Evolutionary conservation across 441 rosid species (phyloP).

Genomic region (Hura crepitans): DNA sequence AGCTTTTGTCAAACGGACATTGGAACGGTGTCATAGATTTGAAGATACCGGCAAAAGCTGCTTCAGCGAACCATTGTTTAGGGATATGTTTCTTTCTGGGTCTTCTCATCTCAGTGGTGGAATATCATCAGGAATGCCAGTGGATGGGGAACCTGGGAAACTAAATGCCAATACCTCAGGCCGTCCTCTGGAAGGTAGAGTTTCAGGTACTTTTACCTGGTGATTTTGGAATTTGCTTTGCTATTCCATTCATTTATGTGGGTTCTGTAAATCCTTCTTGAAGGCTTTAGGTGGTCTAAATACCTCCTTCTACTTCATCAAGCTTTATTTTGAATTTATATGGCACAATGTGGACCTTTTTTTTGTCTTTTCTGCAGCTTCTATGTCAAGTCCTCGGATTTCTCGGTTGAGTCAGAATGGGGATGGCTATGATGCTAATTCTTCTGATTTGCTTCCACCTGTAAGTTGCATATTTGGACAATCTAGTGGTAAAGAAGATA

Average conservation of each 20-base stretch:
- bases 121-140: conserved; percentile 34
- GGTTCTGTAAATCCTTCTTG: conserved; percentile 8
- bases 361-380: conserved; percentile 48
- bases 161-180: conserved; percentile 26
- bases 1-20: conserved; percentile 68
- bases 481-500: conserved; percentile 50
- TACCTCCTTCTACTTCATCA: conserved; percentile 1
- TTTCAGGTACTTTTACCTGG: conserved; percentile 35
- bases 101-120: conserved; percentile 36
- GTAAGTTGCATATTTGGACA: conserved; percentile 44
- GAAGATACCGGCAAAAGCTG: conserved; percentile 87
- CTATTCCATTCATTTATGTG: background rate
- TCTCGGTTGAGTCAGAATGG: conserved; percentile 43
- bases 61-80: conserved; percentile 69
- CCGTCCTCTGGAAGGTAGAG: conserved; percentile 36
- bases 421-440: conserved; percentile 42
- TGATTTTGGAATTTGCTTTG: conserved; percentile 16
- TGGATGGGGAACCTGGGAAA: conserved; percentile 52
- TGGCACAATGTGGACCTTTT: conserved; percentile 17
- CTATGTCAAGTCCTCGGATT: conserved; percentile 47
- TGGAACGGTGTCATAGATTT: conserved; percentile 62
- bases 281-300: conserved; percentile 15
- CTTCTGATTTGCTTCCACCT: conserved; percentile 46
- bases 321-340: conserved; percentile 7
- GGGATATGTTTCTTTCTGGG: conserved; percentile 53